phyloP scores from a whole-genome alignment of 345 rosid genomes.

The Ailanthus altissimus region DNA sequence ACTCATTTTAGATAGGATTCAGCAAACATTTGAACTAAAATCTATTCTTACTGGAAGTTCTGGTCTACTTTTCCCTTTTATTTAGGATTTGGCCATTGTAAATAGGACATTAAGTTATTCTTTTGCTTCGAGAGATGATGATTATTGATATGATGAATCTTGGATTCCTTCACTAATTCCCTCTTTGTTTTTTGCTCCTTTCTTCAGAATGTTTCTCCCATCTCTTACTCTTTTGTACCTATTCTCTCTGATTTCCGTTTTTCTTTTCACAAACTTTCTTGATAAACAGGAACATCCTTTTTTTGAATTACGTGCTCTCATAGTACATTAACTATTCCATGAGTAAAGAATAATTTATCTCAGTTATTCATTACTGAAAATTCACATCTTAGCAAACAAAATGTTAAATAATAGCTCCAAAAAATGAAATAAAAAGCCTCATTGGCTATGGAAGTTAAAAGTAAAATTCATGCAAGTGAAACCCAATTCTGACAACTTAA shows the following conservation, averaged over 20 bases:
- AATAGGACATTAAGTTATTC: too few relatives aligned
- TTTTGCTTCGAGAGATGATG: background rate
- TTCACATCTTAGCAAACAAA: background rate
- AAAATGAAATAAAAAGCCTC: background rate
- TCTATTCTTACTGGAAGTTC: background rate
- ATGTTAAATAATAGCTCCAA: background rate
- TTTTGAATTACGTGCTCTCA: background rate
- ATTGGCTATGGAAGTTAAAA: background rate
- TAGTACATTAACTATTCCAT: background rate
- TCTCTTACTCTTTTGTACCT: background rate
- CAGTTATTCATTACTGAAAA: background rate
- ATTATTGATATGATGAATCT: background rate
- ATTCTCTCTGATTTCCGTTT: background rate
- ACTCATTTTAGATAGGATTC: too few relatives aligned
- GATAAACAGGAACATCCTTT: background rate
- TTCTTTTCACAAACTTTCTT: background rate
- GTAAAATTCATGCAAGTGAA: background rate
- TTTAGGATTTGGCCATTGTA: background rate
- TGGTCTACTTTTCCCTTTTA: background rate
- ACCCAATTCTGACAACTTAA: slow-evolving; percentile 10
- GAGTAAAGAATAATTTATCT: slow-evolving; percentile 1
- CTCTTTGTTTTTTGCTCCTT: background rate
- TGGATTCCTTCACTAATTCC: background rate
- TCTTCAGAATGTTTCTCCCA: background rate
- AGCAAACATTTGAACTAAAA: background rate